phyloP scores from a whole-genome alignment of 2,329 filamentous ascomycete species.

The Lachnellula hyalina region DNA sequence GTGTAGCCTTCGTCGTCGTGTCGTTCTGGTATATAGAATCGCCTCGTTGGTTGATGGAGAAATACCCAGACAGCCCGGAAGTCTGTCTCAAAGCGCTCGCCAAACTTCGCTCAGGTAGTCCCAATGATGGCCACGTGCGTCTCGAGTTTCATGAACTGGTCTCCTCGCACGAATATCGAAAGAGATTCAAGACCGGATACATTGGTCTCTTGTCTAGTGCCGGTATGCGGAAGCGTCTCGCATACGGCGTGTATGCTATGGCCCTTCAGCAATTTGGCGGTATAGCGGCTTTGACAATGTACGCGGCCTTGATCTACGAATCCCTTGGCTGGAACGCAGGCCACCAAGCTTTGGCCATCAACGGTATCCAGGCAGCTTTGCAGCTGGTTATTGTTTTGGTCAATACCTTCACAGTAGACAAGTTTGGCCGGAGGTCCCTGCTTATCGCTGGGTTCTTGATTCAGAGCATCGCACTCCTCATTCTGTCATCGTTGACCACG shows the following conservation, averaged over 20 bases:
- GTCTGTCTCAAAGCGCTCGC: slow-evolving; percentile 52
- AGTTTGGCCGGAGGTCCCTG: slow-evolving; percentile 64
- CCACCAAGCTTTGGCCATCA: slow-evolving; percentile 64
- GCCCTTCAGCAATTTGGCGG: slow-evolving; percentile 67
- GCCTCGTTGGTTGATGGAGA: slow-evolving; percentile 59
- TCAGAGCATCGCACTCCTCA: slow-evolving; percentile 33
- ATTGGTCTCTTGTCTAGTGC: slow-evolving; percentile 63
- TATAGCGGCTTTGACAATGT: slow-evolving; percentile 66
- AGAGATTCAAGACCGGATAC: slow-evolving; percentile 54
- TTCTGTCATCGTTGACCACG: slow-evolving; percentile 35
- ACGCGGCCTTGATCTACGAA: slow-evolving; percentile 67
- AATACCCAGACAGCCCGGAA: slow-evolving; percentile 54
- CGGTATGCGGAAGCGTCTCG: slow-evolving; percentile 61
- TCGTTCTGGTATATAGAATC: slow-evolving; percentile 59
- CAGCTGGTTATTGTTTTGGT: slow-evolving; percentile 57
- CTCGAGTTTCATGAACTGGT: slow-evolving; percentile 61
- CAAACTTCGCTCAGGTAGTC: slow-evolving; percentile 56
- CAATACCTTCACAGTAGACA: slow-evolving; percentile 66
- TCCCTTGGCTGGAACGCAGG: slow-evolving; percentile 52
- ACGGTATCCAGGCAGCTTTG: slow-evolving; percentile 65
- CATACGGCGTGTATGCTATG: slow-evolving; percentile 61
- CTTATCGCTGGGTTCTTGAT: slow-evolving; percentile 55
- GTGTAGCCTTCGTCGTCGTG: slow-evolving; percentile 49
- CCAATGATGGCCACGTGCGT: slow-evolving; percentile 63
- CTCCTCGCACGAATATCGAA: slow-evolving; percentile 64